A percentile compares a stretch with the other conserved stretches of the same genome.
Evolutionary conservation across 1,284 basidiomycete species (phyloP).

Genomic region (Papiliotrema terrestris): DNA sequence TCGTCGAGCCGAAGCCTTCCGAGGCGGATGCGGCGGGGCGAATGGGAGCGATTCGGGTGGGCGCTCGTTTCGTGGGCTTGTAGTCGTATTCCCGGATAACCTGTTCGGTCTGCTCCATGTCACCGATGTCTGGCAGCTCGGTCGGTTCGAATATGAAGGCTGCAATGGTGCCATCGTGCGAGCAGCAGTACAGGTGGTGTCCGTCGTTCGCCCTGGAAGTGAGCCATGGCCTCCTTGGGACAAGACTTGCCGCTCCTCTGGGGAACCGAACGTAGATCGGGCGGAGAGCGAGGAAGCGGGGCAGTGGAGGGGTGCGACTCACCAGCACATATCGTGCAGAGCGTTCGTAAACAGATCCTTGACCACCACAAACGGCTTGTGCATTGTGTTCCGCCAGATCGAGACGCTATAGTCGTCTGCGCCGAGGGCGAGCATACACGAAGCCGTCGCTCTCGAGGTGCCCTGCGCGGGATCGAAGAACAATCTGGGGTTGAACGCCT

Average conservation of each 20-base stretch:
- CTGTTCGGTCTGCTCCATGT: constrained; percentile 66
- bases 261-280: no score
- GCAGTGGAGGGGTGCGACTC: constrained; percentile 40
- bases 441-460: constrained; percentile 31
- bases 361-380: constrained; percentile 84
- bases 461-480: constrained; percentile 65
- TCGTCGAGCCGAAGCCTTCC: constrained; percentile 10
- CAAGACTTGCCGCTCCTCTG: no score
- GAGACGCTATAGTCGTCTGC: constrained; percentile 77
- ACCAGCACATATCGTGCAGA: constrained; percentile 95
- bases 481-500: constrained; percentile 89
- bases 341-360: constrained; percentile 91
- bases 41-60: background rate
- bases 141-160: constrained; percentile 75
- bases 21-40: background rate
- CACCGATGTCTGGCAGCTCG: constrained; percentile 80
- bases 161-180: constrained; percentile 89
- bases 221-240: no score
- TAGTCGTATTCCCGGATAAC: constrained; percentile 79
- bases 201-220: constrained; percentile 81
- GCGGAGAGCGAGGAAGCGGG: no score
- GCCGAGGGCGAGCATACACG: constrained; percentile 73
- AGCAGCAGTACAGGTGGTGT: constrained; percentile 85
- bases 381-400: constrained; percentile 88
- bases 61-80: constrained; percentile 21